phyloP scores from a whole-genome alignment of 2,329 filamentous ascomycete species.

The Fusarium humuli region DNA sequence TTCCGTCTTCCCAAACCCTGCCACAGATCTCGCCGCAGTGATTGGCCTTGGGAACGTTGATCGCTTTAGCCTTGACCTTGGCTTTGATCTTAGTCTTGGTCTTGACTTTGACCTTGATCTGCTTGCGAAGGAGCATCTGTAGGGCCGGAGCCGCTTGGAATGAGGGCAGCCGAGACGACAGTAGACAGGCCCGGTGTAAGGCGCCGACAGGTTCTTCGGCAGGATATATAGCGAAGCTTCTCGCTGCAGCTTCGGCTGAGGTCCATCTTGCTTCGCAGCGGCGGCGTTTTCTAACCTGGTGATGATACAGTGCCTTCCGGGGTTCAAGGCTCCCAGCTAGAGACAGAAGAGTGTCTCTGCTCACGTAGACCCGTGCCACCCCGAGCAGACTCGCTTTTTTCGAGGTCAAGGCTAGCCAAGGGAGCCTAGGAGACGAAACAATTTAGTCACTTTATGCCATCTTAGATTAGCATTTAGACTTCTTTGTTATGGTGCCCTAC shows the following conservation, averaged over 20 bases:
- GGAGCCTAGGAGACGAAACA: slow-evolving; percentile 36
- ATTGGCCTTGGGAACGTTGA: too few species aligned
- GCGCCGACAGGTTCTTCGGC: slow-evolving; percentile 59
- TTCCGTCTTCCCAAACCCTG: too few species aligned
- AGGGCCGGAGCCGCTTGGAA: not conserved
- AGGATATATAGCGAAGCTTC: slow-evolving; percentile 64
- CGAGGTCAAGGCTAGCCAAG: slow-evolving; percentile 55
- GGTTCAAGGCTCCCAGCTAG: slow-evolving; percentile 58
- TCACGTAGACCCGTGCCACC: slow-evolving; percentile 61
- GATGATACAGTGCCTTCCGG: slow-evolving; percentile 57
- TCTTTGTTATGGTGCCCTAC: not conserved
- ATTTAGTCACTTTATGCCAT: not conserved
- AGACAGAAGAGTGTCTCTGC: slow-evolving; percentile 60
- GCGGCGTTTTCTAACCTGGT: slow-evolving; percentile 47
- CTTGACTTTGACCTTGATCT: too few species aligned
- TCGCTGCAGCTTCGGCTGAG: slow-evolving; percentile 43
- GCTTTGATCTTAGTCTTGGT: too few species aligned
- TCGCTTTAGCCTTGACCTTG: too few species aligned
- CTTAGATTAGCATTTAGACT: not conserved
- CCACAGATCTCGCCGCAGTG: too few species aligned
- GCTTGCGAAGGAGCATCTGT: too few species aligned
- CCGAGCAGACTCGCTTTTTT: slow-evolving; percentile 58
- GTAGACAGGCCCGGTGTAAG: not conserved
- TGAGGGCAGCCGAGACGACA: not conserved
- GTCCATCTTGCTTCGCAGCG: slow-evolving; percentile 10